Evolutionary conservation across 129 eudicot genomes (phyloP).

Genomic region (Chrysanthemum seticuspe): DNA sequence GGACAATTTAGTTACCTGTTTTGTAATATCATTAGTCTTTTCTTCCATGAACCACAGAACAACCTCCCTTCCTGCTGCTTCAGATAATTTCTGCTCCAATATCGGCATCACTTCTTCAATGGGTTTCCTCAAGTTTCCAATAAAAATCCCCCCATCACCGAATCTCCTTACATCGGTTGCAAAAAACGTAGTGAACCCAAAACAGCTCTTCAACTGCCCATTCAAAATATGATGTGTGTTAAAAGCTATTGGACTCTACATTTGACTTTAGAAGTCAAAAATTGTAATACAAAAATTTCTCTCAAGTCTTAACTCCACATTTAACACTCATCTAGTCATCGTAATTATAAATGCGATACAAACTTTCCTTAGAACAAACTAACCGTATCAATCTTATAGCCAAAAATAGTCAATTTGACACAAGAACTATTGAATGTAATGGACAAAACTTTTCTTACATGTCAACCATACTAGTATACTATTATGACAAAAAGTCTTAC

Average conservation of each 20-base stretch:
- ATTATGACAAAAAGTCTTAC: too few relatives aligned
- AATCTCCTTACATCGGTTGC: slow-evolving; percentile 95
- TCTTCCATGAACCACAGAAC: slow-evolving; percentile 98
- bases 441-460: too few relatives aligned
- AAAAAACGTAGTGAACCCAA: slow-evolving; percentile 92
- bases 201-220: slow-evolving; percentile 83
- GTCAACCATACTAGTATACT: too few relatives aligned
- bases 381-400: background rate
- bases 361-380: background rate
- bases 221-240: slow-evolving; percentile 8
- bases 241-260: background rate
- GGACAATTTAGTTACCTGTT: slow-evolving; percentile 55
- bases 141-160: slow-evolving; percentile 95
- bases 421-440: background rate
- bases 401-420: background rate
- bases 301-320: too few relatives aligned
- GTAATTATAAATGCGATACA: background rate
- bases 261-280: slow-evolving; percentile 5
- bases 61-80: slow-evolving; percentile 96
- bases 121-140: slow-evolving; percentile 88
- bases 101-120: slow-evolving; percentile 85
- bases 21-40: slow-evolving; percentile 66
- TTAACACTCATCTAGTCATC: too few relatives aligned
- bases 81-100: slow-evolving; percentile 73
- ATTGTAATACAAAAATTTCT: background rate